Conservation (phyloP, 2,329 filamentous ascomycete species). For the Pestalotiopsis sp. region DNA sequence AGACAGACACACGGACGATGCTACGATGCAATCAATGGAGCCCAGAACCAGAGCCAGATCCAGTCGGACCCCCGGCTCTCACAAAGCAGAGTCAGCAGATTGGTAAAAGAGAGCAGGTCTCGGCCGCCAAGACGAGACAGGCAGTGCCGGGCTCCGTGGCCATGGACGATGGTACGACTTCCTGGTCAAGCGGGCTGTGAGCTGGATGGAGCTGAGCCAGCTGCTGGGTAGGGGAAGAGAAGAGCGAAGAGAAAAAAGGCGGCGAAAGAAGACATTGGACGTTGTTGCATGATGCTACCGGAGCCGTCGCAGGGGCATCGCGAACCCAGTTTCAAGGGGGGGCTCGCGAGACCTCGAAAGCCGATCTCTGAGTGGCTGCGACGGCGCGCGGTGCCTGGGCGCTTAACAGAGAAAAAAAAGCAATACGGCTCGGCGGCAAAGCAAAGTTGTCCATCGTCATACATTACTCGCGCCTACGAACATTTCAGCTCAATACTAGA, state of each 20-base stretch:
- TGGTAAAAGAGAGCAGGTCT: neutral
- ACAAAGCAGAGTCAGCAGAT: no score
- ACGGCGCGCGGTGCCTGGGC: neutral
- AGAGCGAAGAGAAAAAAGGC: neutral
- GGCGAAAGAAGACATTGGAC: neutral
- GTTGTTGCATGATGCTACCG: conserved; percentile 11
- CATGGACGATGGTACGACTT: neutral
- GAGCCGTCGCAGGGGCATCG: conserved; percentile 12
- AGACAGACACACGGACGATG: neutral
- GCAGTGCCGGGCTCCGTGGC: neutral
- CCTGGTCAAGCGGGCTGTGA: no score
- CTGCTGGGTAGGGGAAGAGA: neutral
- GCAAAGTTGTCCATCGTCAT: neutral
- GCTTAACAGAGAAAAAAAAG: neutral
- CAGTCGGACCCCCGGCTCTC: neutral
- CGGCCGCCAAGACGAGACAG: conserved; percentile 8
- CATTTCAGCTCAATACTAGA: neutral
- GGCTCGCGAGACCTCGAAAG: neutral
- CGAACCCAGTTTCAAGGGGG: conserved; percentile 13
- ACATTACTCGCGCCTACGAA: neutral
- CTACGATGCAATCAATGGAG: neutral
- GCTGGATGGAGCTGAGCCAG: no score
- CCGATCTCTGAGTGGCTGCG: conserved; percentile 7
- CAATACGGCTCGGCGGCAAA: neutral
- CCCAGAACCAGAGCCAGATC: neutral